A percentile compares a stretch with the other conserved stretches of the same genome.
These are phyloP conservation scores for Paramecium bursaria DNA, from an alignment of 73 alveolate species.

Conservation along the genomic window DNA sequence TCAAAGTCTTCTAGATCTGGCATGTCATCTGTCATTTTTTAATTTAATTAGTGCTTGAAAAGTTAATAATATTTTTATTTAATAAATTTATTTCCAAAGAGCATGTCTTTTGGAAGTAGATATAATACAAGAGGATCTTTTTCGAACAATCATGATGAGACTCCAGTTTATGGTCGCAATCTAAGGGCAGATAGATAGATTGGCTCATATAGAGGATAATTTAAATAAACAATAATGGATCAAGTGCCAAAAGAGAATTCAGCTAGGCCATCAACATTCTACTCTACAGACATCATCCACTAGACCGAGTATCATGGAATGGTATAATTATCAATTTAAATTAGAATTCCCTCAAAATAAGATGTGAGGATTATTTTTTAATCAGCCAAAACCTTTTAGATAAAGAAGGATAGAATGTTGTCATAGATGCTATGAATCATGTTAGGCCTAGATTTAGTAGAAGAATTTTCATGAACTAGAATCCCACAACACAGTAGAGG, in stretches of 20 bases:
- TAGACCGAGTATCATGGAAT: conserved; percentile 39
- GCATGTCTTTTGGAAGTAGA: not conserved
- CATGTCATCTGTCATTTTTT: conserved; percentile 16
- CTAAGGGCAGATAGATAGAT: conserved; percentile 12
- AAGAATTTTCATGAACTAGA: no score
- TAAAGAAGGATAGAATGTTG: no score
- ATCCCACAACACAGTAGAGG: no score
- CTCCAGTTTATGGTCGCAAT: not conserved
- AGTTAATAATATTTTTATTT: not conserved
- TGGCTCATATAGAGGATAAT: conserved; percentile 45
- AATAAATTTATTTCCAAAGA: not conserved
- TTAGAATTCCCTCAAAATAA: conserved; percentile 3
- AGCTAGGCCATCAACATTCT: conserved; percentile 8
- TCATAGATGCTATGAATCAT: no score
- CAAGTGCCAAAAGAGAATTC: conserved; percentile 11
- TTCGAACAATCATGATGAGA: not conserved
- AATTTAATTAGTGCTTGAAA: not conserved
- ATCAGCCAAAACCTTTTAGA: no score
- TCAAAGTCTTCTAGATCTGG: conserved; percentile 58
- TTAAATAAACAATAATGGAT: conserved; percentile 1
- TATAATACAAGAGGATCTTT: not conserved
- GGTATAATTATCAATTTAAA: not conserved
- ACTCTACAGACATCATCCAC: conserved; percentile 12
- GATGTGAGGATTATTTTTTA: conserved; percentile 54
- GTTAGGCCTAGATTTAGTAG: no score